Base-by-base conservation (phyloP, 106 monocot species). In the Amphibolis antarctica region DNA sequence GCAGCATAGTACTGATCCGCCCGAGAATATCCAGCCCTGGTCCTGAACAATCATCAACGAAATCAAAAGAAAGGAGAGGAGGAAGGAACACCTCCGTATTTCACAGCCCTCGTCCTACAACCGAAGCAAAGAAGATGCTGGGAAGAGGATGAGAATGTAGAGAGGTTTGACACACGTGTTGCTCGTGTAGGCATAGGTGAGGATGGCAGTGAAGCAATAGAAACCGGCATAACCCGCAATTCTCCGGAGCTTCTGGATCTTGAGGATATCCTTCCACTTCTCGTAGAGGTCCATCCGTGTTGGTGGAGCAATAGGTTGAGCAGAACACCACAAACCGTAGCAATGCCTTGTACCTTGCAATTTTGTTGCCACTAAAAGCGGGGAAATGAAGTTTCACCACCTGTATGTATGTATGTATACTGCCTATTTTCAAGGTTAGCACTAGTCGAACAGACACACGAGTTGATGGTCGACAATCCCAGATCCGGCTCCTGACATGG, bases 1-100 rank as follows among this genome's bases (percentile, higher is more conserved):
- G 96, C 51, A 3, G 96, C 87, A 45, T 98, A 87, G 69, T 67
- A 85, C 80, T 98, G 96, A 47, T 98, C 87, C 0, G 78, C 91
- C 30, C 78, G 80, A 27, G 96, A 98, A 55, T 87, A 79, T 9
- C 96, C 96, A 1, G 96, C 96, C 60, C 96, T 79, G 25, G 82
- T 90, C 62, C 89, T 94, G 71, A 27, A 71, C 66, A 29, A 57
- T 19, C 26, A 56, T 48, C 17, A 11, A 21, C 42, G 9, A 30
- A 18, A 13, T 17, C 26, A 36, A 4, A 26, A 48, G 14, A 28
- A 36, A 66, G 1, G 51, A 42, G 25, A 29, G 30, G 27, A 17
- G 36, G 25, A 27, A 23, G 53, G 44, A 36, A 17, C 2, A 52
- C 27, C 28, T 18, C 6, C 11, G 11, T 46, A 14, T 6, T 15